Evolutionary conservation across 176 grass and related monocot species (phyloP), one percentile per base, ranked within the genome.

Genomic region (Guadua angustifolia): DNA sequence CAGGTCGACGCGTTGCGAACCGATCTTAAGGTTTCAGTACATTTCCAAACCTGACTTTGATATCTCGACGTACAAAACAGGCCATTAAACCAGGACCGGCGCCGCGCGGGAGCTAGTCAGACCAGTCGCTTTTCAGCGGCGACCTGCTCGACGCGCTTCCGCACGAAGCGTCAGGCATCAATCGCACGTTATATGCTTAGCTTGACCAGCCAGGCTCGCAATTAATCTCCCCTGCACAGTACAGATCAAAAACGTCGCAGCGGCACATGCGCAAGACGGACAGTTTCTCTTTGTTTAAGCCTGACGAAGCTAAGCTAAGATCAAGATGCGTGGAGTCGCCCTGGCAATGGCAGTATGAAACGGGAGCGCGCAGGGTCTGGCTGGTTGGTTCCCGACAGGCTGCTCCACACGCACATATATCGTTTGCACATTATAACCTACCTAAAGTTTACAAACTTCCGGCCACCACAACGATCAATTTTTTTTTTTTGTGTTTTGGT

Each of bases 371-470:
- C 82, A 85, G 77, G 22, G 72, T 13, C 58, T 86, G 72, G 66
- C 83, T 18, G 88, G 71, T 29, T 29, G 57, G 57, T 78, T 75
- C 83, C 72, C 88, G 78, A 77, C 83, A 86, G 46, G 83, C 29
- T 78, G 88, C 72, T 71, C 83, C 29, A 29, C 29, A 29, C 1
- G 29, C 29, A 29, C 29, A 29, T 29, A 29, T 29, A 29, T n/a
- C 29, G 29, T 29, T 29, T 29, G 29, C 29, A 29, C 29, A 29
- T n/a, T n/a, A n/a, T n/a, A n/a, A n/a, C n/a, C n/a, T n/a, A n/a
- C n/a, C n/a, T n/a, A n/a, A n/a, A n/a, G n/a, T n/a, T n/a, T n/a
- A n/a, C n/a, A n/a, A n/a, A n/a, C n/a, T n/a, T n/a, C n/a, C n/a
- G n/a, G n/a, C n/a, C n/a, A n/a, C n/a, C n/a, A n/a, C n/a, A n/a